Evolutionary conservation across 176 grass and related monocot genomes (phyloP).

Genomic region (Bothriochloa decipiens): DNA sequence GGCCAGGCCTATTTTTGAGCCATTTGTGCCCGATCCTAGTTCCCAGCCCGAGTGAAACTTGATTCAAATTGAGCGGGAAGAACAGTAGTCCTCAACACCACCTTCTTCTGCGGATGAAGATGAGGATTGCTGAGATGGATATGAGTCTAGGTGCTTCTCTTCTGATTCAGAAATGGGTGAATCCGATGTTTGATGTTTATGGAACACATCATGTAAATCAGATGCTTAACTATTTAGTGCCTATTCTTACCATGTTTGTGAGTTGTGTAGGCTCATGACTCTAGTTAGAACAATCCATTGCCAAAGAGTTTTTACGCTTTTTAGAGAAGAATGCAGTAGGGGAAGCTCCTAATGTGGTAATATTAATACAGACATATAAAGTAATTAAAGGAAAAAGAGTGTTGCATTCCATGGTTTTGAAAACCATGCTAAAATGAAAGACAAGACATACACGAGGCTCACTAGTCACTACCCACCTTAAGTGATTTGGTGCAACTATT

Average conservation of each 20-base stretch:
- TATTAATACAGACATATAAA: neutral
- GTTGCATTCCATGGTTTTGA: neutral
- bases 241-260: neutral
- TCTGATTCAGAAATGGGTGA: neutral
- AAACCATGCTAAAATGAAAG: neutral
- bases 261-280: neutral
- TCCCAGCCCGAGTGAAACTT: neutral
- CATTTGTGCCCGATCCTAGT: neutral
- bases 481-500: neutral
- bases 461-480: no score
- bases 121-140: neutral
- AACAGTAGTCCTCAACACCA: neutral
- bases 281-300: neutral
- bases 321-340: neutral
- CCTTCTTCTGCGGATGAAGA: neutral
- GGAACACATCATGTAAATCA: neutral
- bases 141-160: neutral
- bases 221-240: neutral
- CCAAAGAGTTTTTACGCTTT: neutral
- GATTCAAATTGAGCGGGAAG: neutral
- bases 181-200: neutral
- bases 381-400: neutral
- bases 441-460: neutral
- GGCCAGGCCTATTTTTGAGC: neutral
- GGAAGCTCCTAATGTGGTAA: neutral